A percentile compares a stretch with the other conserved stretches of the same genome.
These are phyloP conservation scores for Skeletonema costatum DNA, from an alignment of 108 stramenopile genomes.

Conservation along the genomic window DNA sequence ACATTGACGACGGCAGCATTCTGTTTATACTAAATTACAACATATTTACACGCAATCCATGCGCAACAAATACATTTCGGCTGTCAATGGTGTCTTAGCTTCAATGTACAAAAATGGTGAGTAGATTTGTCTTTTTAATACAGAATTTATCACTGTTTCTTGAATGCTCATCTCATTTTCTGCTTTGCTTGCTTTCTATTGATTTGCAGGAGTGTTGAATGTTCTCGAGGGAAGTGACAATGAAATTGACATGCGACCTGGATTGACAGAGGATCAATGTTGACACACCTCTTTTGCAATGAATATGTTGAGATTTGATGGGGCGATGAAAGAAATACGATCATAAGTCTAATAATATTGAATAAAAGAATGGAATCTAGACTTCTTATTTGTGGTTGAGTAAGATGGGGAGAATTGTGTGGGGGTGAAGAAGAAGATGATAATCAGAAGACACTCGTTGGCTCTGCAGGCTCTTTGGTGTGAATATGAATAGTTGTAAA, in stretches of 20 bases:
- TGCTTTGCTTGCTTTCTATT: background rate
- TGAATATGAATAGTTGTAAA: no score
- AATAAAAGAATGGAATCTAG: no score
- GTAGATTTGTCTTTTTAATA: background rate
- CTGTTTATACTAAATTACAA: background rate
- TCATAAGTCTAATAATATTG: no score
- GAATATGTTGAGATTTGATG: no score
- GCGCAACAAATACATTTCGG: background rate
- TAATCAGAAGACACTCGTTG: no score
- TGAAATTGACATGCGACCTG: conserved; percentile 78
- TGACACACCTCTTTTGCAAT: conserved; percentile 3
- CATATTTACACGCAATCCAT: background rate
- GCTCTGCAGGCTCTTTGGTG: no score
- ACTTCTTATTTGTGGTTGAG: no score
- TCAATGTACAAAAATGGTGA: conserved; percentile 89
- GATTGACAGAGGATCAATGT: conserved; percentile 55
- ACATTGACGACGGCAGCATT: no score
- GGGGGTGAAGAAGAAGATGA: no score
- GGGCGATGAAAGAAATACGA: no score
- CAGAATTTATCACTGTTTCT: no score
- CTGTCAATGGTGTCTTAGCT: conserved; percentile 19
- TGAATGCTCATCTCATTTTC: background rate
- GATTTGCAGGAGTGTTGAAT: conserved; percentile 73
- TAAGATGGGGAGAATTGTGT: no score
- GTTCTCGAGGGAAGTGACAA: conserved; percentile 79